phyloP scores from a whole-genome alignment of 2,329 filamentous ascomycete species.

The Dactylellina parvicollis region DNA sequence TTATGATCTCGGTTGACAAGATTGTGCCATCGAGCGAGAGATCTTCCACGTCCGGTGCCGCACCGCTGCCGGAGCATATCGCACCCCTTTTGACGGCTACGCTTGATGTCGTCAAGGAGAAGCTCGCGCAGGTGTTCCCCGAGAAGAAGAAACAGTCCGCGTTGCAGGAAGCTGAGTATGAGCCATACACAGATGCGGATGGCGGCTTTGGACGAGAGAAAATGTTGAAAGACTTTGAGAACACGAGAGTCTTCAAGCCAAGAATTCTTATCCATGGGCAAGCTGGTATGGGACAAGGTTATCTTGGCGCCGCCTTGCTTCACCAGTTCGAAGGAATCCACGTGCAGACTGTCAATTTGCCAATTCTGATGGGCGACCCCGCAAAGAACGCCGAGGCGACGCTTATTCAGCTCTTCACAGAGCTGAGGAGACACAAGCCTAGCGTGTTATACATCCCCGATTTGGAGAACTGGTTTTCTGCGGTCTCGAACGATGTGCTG shows the following conservation, averaged over 20 bases:
- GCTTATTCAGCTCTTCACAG: conserved; percentile 87
- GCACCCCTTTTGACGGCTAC: conserved; percentile 82
- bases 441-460: conserved; percentile 95
- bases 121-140: conserved; percentile 80
- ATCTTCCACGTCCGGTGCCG: conserved; percentile 83
- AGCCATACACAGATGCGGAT: conserved; percentile 83
- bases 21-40: conserved; percentile 94
- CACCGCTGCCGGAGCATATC: conserved; percentile 79
- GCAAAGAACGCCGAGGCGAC: conserved; percentile 84
- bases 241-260: conserved; percentile 85
- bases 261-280: conserved; percentile 83
- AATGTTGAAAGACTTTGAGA: conserved; percentile 81
- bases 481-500: conserved; percentile 72
- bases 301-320: conserved; percentile 83
- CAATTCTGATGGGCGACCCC: conserved; percentile 83
- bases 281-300: conserved; percentile 91
- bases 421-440: conserved; percentile 92
- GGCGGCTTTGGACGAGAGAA: conserved; percentile 86
- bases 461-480: conserved; percentile 85
- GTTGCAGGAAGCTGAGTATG: conserved; percentile 90
- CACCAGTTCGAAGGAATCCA: conserved; percentile 93
- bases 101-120: conserved; percentile 73
- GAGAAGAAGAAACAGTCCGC: conserved; percentile 87
- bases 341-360: conserved; percentile 92
- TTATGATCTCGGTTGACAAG: conserved; percentile 96